A percentile compares a stretch with the other conserved stretches of the same genome.
Conservation (phyloP, 495 filamentous ascomycete genomes). For the Neurospora sp. region DNA sequence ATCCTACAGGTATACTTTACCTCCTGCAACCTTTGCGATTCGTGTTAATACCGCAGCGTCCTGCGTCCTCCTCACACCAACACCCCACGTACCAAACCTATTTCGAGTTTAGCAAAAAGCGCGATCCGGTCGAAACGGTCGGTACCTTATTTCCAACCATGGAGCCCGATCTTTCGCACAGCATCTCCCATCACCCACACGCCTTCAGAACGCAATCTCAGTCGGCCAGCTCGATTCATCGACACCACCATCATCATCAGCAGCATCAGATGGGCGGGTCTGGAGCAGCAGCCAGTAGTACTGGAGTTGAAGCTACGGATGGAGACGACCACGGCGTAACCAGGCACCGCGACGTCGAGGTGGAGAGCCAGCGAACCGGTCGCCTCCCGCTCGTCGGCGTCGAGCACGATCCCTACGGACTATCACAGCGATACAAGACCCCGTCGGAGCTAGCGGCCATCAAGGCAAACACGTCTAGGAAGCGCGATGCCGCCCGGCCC, state of each 20-base stretch:
- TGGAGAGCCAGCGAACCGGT: constrained; percentile 52
- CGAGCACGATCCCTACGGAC: constrained; percentile 70
- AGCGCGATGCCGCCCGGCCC: constrained; percentile 41
- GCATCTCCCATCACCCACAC: constrained; percentile 34
- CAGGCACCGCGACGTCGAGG: constrained; percentile 55
- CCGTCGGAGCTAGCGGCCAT: constrained; percentile 69
- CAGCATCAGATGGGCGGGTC: constrained; percentile 24
- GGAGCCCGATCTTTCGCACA: constrained; percentile 29
- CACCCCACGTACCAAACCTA: neutral
- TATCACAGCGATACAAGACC: constrained; percentile 71
- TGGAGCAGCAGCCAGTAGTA: constrained; percentile 27
- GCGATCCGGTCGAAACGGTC: neutral
- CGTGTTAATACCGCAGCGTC: neutral
- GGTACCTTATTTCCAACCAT: constrained; percentile 3
- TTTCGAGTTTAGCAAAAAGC: neutral
- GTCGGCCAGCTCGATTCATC: constrained; percentile 12
- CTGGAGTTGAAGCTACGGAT: constrained; percentile 37
- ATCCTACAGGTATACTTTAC: neutral
- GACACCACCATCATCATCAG: constrained; percentile 9
- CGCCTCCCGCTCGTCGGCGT: constrained; percentile 33
- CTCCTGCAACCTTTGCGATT: neutral
- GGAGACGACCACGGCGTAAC: constrained; percentile 34
- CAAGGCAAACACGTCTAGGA: constrained; percentile 71
- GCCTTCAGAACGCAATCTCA: constrained; percentile 38
- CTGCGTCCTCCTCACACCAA: neutral